These are phyloP conservation scores for Peronospora tabacina DNA, from an alignment of 352 stramenopile genomes.

Conservation along the genomic window DNA sequence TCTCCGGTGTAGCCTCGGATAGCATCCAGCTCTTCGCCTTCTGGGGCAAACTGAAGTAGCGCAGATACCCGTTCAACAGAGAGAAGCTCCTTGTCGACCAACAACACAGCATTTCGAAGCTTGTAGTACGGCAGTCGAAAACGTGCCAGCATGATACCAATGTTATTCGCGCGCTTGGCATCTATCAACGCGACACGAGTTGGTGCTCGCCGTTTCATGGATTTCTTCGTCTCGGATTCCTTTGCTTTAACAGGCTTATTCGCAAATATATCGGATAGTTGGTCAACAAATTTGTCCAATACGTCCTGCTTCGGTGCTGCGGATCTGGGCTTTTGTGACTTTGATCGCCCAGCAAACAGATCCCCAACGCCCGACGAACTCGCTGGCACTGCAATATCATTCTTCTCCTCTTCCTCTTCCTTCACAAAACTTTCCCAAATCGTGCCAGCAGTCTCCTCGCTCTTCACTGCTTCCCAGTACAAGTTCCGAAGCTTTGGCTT, in stretches of 20 bases:
- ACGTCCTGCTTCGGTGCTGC: constrained; percentile 37
- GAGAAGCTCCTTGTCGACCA: constrained; percentile 71
- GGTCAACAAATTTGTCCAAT: constrained; percentile 57
- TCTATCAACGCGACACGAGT: constrained; percentile 77
- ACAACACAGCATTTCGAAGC: constrained; percentile 65
- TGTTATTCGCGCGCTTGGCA: constrained; percentile 80
- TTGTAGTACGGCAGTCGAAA: constrained; percentile 78
- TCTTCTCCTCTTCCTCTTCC: constrained; percentile 25
- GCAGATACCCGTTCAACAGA: constrained; percentile 65
- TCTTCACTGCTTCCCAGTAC: constrained; percentile 76
- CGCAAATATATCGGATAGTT: constrained; percentile 73
- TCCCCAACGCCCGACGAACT: constrained; percentile 28
- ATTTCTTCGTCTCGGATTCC: constrained; percentile 38
- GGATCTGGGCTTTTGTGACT: constrained; percentile 11
- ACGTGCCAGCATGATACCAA: constrained; percentile 79
- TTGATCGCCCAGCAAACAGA: constrained; percentile 32
- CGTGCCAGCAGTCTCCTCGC: constrained; percentile 44
- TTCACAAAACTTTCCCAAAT: constrained; percentile 68
- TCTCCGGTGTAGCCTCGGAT: constrained; percentile 59
- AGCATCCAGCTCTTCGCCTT: constrained; percentile 59
- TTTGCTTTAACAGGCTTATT: constrained; percentile 65
- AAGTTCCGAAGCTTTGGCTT: constrained; percentile 80
- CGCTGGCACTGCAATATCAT: constrained; percentile 5
- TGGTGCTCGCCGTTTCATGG: constrained; percentile 52
- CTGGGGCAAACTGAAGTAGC: constrained; percentile 71